These are phyloP conservation scores for Plasmodium yoelii DNA, from an alignment of 169 alveolate genomes.

Conservation along the genomic window DNA sequence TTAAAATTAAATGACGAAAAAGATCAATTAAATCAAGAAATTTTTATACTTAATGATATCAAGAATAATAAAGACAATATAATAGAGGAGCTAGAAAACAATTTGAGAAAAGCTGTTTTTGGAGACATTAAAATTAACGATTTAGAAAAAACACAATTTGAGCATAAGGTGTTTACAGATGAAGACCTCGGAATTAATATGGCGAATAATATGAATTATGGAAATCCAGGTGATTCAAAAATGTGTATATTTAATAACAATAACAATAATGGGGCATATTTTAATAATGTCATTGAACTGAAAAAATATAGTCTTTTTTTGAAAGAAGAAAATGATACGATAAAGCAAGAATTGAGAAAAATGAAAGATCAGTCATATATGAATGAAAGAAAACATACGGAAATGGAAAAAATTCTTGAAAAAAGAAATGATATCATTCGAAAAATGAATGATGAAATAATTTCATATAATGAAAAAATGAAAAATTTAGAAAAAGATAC, in stretches of 20 bases:
- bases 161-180: constrained; percentile 55
- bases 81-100: constrained; percentile 69
- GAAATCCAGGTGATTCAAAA: constrained; percentile 26
- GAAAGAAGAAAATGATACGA: constrained; percentile 69
- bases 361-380: constrained; percentile 36
- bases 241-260: constrained; percentile 64
- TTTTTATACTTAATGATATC: constrained; percentile 37
- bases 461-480: constrained; percentile 55
- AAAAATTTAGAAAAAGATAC: constrained; percentile 65
- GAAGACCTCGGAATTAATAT: constrained; percentile 53
- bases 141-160: constrained; percentile 39
- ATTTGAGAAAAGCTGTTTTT: constrained; percentile 75
- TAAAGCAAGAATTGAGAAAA: constrained; percentile 70
- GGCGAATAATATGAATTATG: constrained; percentile 11
- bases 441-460: constrained; percentile 66
- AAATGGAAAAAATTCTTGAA: constrained; percentile 61
- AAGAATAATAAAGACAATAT: constrained; percentile 56
- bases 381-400: constrained; percentile 55
- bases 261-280: constrained; percentile 1
- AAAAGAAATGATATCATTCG: constrained; percentile 67
- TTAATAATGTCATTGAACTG: constrained; percentile 14
- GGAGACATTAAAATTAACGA: constrained; percentile 65
- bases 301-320: constrained; percentile 62
- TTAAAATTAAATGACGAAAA: constrained; percentile 68
- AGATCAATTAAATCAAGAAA: constrained; percentile 63